Evolutionary conservation across 2,329 filamentous ascomycete genomes (phyloP).

Genomic region (Fusarium pilosicola): DNA sequence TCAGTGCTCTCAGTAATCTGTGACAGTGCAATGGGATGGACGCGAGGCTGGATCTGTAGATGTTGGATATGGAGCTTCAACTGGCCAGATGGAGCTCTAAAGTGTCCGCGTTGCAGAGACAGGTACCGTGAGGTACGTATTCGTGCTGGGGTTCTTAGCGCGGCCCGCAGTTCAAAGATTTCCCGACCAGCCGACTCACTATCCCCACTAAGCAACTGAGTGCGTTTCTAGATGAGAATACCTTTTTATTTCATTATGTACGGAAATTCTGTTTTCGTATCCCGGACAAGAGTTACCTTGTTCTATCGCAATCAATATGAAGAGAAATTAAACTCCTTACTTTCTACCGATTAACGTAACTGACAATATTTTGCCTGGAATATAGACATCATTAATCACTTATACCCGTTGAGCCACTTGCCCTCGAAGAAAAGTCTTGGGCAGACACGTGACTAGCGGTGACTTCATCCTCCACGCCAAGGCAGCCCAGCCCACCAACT

Average conservation of each 20-base stretch:
- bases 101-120: background rate
- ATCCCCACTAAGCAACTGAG: too few species aligned
- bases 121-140: slow-evolving; percentile 36
- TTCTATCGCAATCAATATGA: background rate
- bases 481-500: slow-evolving; percentile 44
- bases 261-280: background rate
- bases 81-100: slow-evolving; percentile 46
- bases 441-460: slow-evolving; percentile 41
- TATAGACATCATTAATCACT: background rate
- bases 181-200: too few species aligned
- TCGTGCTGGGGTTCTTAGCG: slow-evolving; percentile 12
- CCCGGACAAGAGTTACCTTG: background rate
- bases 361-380: background rate
- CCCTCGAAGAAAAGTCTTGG: slow-evolving; percentile 29
- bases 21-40: background rate
- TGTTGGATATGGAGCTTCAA: slow-evolving; percentile 36
- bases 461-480: slow-evolving; percentile 45
- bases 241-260: background rate
- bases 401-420: background rate
- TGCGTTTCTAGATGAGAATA: background rate
- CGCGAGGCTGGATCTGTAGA: slow-evolving; percentile 17
- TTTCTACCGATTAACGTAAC: background rate
- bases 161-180: slow-evolving; percentile 19
- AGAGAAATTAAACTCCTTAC: background rate
- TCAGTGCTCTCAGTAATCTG: background rate